Base-by-base conservation (phyloP, 139 green algal species). In the Coccomyxa sp. region DNA sequence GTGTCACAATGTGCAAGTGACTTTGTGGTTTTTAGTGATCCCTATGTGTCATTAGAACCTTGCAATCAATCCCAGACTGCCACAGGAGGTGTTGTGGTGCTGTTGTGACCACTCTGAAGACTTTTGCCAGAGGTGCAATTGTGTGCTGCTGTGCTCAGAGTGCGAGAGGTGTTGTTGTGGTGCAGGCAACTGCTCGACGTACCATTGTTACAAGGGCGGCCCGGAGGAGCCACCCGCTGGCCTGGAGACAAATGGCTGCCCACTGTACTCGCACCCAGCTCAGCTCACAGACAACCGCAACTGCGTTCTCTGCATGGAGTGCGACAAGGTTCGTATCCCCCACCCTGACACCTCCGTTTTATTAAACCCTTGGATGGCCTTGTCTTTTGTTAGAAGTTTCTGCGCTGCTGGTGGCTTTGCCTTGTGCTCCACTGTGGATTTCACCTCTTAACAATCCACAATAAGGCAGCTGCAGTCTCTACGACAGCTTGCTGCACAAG, bases 291-390 rank as follows among this genome's bases (percentile, higher is more conserved):
- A 96, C 89, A 96, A 96, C 88, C 81, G 87, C 15, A 89, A 96
- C 84, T 97, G 93, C 82, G 89, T 92, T 25, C 86, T 92, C 38
- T 96, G 93, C 88, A 94, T 93, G 88, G 88, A 90, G 17, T 96
- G 93, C 80, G 83, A 94, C 51, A 91, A 94, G 83, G 92, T 90
- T 14, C 94, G 91, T 83, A 89, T 88, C 16, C 88, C 92, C 81
- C 59, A 38, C 67, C 31, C 81, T 67, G 32, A 15, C 58, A 76
- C 13, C 79, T 77, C 13, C 0, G 12, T 58, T 7, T 58, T 57
- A 57, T 3, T 0, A 7, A 17, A 38, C 58, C 79, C n/a, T n/a
- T 27, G 25, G 51, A 13, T 23, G 18, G 17, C 60, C 3, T 75
- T 75, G 21, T 25, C 3, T 13, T 27, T 1, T 25, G 25, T 27